phyloP scores from a whole-genome alignment of 2,329 filamentous ascomycete species.

The Berkeleyomyces rouxiae region DNA sequence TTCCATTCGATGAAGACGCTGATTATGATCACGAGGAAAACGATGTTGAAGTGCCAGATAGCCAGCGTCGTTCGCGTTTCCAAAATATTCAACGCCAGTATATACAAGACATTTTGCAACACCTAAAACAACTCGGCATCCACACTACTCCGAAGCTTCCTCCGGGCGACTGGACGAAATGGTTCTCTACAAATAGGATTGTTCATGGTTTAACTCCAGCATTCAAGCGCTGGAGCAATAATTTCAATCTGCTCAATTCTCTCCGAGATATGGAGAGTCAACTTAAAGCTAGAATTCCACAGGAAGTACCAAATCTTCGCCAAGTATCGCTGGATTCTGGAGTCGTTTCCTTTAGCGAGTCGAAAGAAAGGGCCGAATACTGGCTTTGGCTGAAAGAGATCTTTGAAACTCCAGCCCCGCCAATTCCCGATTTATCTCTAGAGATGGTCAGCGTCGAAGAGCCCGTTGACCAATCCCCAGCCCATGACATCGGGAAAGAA shows the following conservation, averaged over 20 bases:
- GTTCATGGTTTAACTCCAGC: too few relatives aligned
- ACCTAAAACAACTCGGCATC: too few relatives aligned
- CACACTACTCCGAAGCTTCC: not conserved
- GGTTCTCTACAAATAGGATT: not conserved
- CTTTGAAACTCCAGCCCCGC: not conserved
- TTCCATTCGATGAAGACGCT: too few relatives aligned
- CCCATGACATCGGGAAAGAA: not conserved
- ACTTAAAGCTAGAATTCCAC: not conserved
- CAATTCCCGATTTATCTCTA: not conserved
- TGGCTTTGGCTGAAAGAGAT: not conserved
- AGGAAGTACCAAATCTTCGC: rapidly evolving
- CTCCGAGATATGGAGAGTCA: not conserved
- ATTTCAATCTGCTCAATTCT: not conserved
- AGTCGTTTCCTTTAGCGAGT: not conserved
- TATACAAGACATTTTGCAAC: too few relatives aligned
- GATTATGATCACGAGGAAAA: too few relatives aligned
- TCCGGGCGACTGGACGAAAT: not conserved
- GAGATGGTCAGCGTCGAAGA: not conserved
- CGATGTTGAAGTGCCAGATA: too few relatives aligned
- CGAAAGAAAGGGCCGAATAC: not conserved
- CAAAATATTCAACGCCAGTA: too few relatives aligned
- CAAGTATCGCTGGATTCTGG: not conserved
- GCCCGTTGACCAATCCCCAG: not conserved
- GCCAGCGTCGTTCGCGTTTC: too few relatives aligned
- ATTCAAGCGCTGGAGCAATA: not conserved